Evolutionary conservation across 257 asterid species (phyloP), one percentile per base, ranked within the genome.

Genomic region (Lantana camara): DNA sequence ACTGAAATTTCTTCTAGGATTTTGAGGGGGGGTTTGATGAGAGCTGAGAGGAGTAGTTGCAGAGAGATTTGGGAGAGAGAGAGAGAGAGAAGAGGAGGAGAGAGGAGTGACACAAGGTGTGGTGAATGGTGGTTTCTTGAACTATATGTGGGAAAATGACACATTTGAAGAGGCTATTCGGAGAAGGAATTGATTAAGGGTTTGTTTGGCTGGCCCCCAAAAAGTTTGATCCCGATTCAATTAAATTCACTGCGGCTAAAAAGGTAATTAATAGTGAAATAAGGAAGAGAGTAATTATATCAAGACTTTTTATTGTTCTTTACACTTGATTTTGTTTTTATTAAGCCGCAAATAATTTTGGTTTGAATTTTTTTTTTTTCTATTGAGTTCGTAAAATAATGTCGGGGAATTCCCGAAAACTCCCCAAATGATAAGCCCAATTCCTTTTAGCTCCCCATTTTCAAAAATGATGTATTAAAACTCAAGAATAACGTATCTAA

Each of bases 121-220:
- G 85, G 78, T 73, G 81, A 77, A 80, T 83, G 85, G 88, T 74
- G 73, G 79, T 75, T 81, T 73, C 83, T 72, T 79, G 32, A 27
- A 27, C 2, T 81, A 77, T 83, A 83, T 86, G 86, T 75, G 79
- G 81, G 90, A 83, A 80, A 81, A 78, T 72, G 86, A 83, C 84
- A 83, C 84, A 79, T 79, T 83, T 72, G 75, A 72, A 70, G 11
- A 44, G 72, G 72, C 66, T 29, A 71, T 67, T 60, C 77, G 53
- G 74, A 45, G 73, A 61, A 47, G 67, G 56, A 48, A 22, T 22
- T n/a, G n/a, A 17, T 5, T 1, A 20, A 59, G 27, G 56, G 24
- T 32, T 38, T 46, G 12, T 49, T 23, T 37, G 21, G 60, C 40
- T 9, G 7, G 52, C n/a, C 73, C 58, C 65, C 79, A 68, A 57